Evolutionary conservation across 345 rosid species (phyloP).

Genomic region (Citrus inodora): DNA sequence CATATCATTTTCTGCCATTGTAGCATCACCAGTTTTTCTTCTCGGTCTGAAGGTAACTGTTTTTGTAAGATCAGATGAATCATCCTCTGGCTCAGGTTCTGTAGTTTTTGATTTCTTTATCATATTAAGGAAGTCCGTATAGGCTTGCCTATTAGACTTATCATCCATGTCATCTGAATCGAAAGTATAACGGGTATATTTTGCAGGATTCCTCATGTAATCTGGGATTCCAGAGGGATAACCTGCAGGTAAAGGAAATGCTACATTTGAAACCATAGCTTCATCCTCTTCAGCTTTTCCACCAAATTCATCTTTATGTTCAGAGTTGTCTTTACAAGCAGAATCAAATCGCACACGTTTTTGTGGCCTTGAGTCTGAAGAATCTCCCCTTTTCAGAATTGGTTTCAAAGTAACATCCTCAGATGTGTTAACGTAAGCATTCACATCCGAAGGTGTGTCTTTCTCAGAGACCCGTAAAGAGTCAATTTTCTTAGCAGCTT

Average conservation of each 20-base stretch:
- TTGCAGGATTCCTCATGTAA: constrained; percentile 72
- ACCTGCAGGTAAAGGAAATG: constrained; percentile 18
- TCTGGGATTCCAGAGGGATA: constrained; percentile 53
- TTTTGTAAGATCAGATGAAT: constrained; percentile 46
- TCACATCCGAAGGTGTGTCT: constrained; percentile 2
- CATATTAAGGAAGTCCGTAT: constrained; percentile 53
- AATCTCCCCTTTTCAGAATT: constrained; percentile 71
- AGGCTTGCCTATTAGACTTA: constrained; percentile 58
- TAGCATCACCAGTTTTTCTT: constrained; percentile 35
- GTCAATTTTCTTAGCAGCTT: constrained; percentile 53
- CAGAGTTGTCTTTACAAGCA: constrained; percentile 29
- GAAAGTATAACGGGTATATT: constrained; percentile 67
- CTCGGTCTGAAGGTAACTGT: constrained; percentile 63
- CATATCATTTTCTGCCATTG: constrained; percentile 20
- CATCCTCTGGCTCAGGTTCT: constrained; percentile 27
- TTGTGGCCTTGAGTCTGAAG: constrained; percentile 42
- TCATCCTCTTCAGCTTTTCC: constrained; percentile 27
- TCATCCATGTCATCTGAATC: constrained; percentile 62
- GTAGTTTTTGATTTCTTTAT: constrained; percentile 25
- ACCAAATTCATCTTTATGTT: constrained; percentile 17
- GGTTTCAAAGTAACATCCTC: constrained; percentile 56
- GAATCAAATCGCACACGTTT: constrained; percentile 89
- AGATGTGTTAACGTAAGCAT: constrained; percentile 14
- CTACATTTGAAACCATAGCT: constrained; percentile 19
- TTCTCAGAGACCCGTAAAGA: constrained; percentile 50